phyloP scores from a whole-genome alignment of 805 yeast genomes.

The Pichia pseudocactophila region DNA sequence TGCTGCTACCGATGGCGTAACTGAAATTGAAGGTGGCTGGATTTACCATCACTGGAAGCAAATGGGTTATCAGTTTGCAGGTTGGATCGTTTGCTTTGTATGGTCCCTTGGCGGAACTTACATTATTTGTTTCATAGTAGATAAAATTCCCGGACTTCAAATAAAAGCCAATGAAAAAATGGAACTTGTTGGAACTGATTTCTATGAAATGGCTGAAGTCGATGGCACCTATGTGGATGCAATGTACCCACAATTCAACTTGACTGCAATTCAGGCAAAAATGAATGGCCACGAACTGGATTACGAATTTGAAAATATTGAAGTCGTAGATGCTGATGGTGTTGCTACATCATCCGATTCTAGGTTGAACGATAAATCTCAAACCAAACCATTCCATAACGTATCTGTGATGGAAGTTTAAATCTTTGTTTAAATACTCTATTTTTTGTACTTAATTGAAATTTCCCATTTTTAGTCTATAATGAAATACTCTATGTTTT shows the following conservation, averaged over 20 bases:
- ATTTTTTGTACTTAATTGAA: neutral
- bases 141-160: slow-evolving; percentile 42
- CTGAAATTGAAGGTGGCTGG: slow-evolving; percentile 40
- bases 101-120: slow-evolving; percentile 40
- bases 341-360: neutral
- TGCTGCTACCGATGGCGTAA: slow-evolving; percentile 36
- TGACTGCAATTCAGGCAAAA: slow-evolving; percentile 9
- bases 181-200: slow-evolving; percentile 45
- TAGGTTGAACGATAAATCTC: neutral
- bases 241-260: slow-evolving; percentile 9
- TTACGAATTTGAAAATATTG: slow-evolving; percentile 1
- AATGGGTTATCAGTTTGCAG: slow-evolving; percentile 39
- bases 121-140: slow-evolving; percentile 37
- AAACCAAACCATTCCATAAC: slow-evolving; percentile 1
- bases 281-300: slow-evolving; percentile 1
- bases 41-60: slow-evolving; percentile 36
- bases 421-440: neutral
- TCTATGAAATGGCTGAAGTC: slow-evolving; percentile 41
- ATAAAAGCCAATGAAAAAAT: slow-evolving; percentile 37
- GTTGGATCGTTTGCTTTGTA: slow-evolving; percentile 31
- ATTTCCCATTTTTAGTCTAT: neutral
- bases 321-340: slow-evolving; percentile 7
- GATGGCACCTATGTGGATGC: slow-evolving; percentile 26
- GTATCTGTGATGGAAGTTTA: slow-evolving; percentile 1
- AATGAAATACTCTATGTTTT: no score